A percentile compares a stretch with the other conserved stretches of the same genome.
phyloP scores from a whole-genome alignment of 2,329 filamentous ascomycete genomes.

The Xylaria sp. region DNA sequence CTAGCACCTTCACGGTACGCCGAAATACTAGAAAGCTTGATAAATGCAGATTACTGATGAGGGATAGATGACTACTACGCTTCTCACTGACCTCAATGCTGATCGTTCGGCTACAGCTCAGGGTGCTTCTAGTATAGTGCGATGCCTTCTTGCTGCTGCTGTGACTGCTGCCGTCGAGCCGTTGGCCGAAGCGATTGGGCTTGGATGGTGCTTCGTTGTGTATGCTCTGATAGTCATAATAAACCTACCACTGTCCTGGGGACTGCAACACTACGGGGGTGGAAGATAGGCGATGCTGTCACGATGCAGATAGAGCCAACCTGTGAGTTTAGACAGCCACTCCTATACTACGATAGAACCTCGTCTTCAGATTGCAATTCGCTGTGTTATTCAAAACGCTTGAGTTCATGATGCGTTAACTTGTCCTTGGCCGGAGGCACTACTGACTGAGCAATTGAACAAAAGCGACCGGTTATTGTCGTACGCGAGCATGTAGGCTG shows the following conservation, averaged over 20 bases:
- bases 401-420: too few relatives aligned
- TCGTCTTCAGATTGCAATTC: too few relatives aligned
- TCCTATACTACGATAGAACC: too few relatives aligned
- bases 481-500: not conserved
- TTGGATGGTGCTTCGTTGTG: not conserved
- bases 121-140: constrained; percentile 2
- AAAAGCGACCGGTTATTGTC: not conserved
- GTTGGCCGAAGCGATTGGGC: not conserved
- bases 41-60: not conserved
- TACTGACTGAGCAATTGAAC: not conserved
- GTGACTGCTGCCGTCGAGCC: not conserved
- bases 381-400: too few relatives aligned
- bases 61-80: not conserved
- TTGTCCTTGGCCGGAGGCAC: too few relatives aligned
- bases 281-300: not conserved
- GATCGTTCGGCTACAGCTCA: constrained; percentile 2
- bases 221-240: not conserved
- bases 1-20: not conserved
- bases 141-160: constrained; percentile 4
- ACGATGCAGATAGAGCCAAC: not conserved
- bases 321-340: not conserved
- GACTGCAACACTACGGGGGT: not conserved
- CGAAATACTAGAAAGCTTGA: not conserved
- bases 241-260: not conserved
- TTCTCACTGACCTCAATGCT: not conserved